Conservation (phyloP, 805 yeast genomes). For the Lipomyces spencermartinsiae region DNA sequence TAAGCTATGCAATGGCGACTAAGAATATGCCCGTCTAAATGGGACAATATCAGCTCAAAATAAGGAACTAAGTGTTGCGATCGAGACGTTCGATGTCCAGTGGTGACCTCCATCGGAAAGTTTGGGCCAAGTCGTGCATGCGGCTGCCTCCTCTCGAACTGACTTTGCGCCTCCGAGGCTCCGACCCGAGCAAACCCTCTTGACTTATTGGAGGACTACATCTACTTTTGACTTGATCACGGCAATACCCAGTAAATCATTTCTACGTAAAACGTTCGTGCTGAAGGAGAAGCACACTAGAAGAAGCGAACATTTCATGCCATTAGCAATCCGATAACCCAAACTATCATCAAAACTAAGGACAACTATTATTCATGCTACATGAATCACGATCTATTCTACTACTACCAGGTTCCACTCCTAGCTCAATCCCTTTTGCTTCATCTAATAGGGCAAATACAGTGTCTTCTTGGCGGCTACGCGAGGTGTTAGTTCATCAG, state of each 20-base stretch:
- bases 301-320: no score
- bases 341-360: not conserved
- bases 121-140: no score
- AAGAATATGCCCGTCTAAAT: not conserved
- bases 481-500: not conserved
- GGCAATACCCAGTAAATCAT: no score
- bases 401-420: conserved; percentile 5
- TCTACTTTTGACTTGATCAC: no score
- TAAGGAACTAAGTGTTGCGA: not conserved
- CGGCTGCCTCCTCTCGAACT: no score
- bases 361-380: not conserved
- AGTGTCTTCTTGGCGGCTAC: conserved; percentile 49
- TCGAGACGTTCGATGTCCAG: no score
- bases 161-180: no score
- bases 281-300: no score
- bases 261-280: no score
- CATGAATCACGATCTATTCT: not conserved
- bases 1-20: not conserved
- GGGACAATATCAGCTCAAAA: not conserved
- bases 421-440: not conserved
- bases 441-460: conserved; percentile 44
- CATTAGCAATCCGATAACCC: not conserved
- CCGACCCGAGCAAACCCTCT: no score
- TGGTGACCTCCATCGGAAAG: no score
- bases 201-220: no score